Conservation (phyloP, 2,329 filamentous ascomycete genomes). For the Aspergillus sp. region DNA sequence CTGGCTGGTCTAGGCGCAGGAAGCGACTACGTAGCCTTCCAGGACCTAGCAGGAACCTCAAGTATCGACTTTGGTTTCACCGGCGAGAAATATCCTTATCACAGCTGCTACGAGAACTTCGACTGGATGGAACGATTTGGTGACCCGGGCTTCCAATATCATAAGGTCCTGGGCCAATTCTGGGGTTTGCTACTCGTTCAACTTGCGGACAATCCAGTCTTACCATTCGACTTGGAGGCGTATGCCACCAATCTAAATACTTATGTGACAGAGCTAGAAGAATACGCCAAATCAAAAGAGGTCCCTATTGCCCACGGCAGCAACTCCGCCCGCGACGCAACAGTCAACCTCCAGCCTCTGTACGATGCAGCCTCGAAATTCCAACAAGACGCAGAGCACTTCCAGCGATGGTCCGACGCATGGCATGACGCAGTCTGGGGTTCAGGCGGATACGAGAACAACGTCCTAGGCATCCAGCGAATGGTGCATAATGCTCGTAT, state of each 20-base stretch:
- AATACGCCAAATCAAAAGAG: slow-evolving; percentile 55
- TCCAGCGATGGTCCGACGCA: slow-evolving; percentile 66
- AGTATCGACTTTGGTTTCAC: slow-evolving; percentile 78
- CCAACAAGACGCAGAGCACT: slow-evolving; percentile 53
- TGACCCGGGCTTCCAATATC: slow-evolving; percentile 78
- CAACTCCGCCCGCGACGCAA: slow-evolving; percentile 9
- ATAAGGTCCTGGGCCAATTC: slow-evolving; percentile 70
- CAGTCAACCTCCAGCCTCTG: slow-evolving; percentile 53
- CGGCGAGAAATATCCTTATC: slow-evolving; percentile 61
- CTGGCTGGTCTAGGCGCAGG: slow-evolving; percentile 65
- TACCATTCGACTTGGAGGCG: slow-evolving; percentile 71
- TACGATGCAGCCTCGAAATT: slow-evolving; percentile 58
- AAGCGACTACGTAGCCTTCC: slow-evolving; percentile 84
- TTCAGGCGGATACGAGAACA: slow-evolving; percentile 68
- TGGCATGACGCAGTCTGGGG: slow-evolving; percentile 70
- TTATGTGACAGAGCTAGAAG: slow-evolving; percentile 61
- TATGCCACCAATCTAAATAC: slow-evolving; percentile 61
- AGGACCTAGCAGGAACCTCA: slow-evolving; percentile 81
- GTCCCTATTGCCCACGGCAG: slow-evolving; percentile 22
- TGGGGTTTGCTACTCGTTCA: slow-evolving; percentile 79
- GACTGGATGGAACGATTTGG: slow-evolving; percentile 75
- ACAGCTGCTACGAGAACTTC: slow-evolving; percentile 84
- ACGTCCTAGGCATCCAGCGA: slow-evolving; percentile 60
- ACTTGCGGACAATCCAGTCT: slow-evolving; percentile 68
- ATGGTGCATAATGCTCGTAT: slow-evolving; percentile 72